A percentile compares a stretch with the other conserved stretches of the same genome.
These are phyloP conservation scores for Somion occarium DNA, from an alignment of 1,284 basidiomycete genomes.

Conservation along the genomic window DNA sequence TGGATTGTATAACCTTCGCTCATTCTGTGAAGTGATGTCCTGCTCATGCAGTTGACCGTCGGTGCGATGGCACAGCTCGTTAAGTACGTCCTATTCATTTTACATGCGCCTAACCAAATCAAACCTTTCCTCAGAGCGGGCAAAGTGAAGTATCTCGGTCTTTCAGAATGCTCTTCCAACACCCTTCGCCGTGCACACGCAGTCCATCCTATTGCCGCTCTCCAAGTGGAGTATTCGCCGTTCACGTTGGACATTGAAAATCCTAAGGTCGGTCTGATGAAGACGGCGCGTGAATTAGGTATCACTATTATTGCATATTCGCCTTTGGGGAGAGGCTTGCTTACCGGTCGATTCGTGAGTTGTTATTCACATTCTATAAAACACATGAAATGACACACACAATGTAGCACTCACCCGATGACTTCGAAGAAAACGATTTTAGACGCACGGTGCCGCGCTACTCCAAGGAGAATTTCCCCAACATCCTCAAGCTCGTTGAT, in stretches of 20 bases:
- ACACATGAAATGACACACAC: neutral
- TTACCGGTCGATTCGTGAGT: constrained; percentile 47
- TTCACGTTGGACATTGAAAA: constrained; percentile 48
- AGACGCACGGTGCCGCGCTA: constrained; percentile 32
- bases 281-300: constrained; percentile 43
- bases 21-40: neutral
- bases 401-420: constrained; percentile 38
- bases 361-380: neutral
- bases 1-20: constrained; percentile 15
- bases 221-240: constrained; percentile 53
- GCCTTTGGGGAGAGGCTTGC: constrained; percentile 50
- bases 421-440: constrained; percentile 48
- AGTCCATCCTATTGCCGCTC: constrained; percentile 34
- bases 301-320: constrained; percentile 52
- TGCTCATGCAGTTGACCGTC: constrained; percentile 43
- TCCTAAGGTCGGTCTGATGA: constrained; percentile 36
- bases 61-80: constrained; percentile 47
- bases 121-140: constrained; percentile 22
- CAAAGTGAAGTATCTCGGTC: constrained; percentile 38
- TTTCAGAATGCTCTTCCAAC: constrained; percentile 39
- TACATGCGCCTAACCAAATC: neutral
- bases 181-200: constrained; percentile 42
- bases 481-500: constrained; percentile 37
- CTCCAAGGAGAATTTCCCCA: constrained; percentile 37
- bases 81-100: constrained; percentile 29